These are phyloP conservation scores for Ambrosiella beaveri DNA, from an alignment of 2,329 filamentous ascomycete species.

Conservation along the genomic window DNA sequence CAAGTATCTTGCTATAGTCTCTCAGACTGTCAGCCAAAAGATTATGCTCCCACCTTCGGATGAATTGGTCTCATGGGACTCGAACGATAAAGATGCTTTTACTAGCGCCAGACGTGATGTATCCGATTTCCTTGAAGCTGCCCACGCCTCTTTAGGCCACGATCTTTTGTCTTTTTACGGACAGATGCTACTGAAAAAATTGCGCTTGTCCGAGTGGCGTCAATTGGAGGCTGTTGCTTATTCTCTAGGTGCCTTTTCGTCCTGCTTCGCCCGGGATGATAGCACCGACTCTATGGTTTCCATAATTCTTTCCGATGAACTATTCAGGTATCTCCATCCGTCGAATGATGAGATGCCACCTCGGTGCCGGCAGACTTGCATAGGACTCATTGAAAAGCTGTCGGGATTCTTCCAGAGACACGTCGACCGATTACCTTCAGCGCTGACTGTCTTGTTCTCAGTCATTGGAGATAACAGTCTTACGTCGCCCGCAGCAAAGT, in stretches of 20 bases:
- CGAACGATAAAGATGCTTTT: conserved; percentile 49
- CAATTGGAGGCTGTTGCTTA: conserved; percentile 44
- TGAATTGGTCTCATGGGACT: conserved; percentile 49
- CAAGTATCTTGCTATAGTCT: conserved; percentile 25
- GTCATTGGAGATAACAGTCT: conserved; percentile 46
- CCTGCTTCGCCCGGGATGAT: conserved; percentile 43
- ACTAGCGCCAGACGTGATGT: conserved; percentile 60
- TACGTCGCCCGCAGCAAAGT: conserved; percentile 52
- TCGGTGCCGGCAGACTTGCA: conserved; percentile 48
- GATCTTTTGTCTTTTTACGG: conserved; percentile 40
- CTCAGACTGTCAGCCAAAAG: conserved; percentile 51
- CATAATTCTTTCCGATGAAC: conserved; percentile 41
- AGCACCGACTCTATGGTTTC: conserved; percentile 40
- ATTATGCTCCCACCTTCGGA: conserved; percentile 47
- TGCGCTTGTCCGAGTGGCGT: conserved; percentile 27
- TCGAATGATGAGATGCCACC: conserved; percentile 35
- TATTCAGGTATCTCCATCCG: conserved; percentile 7
- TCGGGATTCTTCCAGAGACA: conserved; percentile 61
- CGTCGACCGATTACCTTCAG: conserved; percentile 46
- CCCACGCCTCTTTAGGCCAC: conserved; percentile 44
- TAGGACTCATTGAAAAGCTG: conserved; percentile 55
- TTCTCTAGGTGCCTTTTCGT: conserved; percentile 49
- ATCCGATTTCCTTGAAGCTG: conserved; percentile 57
- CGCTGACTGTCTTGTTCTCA: conserved; percentile 57
- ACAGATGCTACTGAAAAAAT: conserved; percentile 29